phyloP scores from a whole-genome alignment of 768 basidiomycete genomes.

The Pisolithus tinctorius region DNA sequence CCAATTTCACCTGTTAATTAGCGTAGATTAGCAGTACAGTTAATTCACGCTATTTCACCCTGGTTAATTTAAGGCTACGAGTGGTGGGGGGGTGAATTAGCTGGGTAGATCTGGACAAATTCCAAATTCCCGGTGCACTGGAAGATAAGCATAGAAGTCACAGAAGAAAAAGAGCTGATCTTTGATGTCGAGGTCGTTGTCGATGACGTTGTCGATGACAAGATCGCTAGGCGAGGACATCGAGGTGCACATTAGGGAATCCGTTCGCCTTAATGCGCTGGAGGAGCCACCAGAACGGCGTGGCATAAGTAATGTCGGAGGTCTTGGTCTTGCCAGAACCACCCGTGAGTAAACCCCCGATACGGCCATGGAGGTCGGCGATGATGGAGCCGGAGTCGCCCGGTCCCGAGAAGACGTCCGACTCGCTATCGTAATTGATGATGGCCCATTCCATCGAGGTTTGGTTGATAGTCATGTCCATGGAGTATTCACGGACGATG shows the following conservation, averaged over 20 bases:
- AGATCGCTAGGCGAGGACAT: not conserved
- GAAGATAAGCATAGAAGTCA: not conserved
- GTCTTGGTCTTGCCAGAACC: conserved; percentile 22
- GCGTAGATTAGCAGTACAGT: no score
- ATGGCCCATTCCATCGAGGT: conserved; percentile 28
- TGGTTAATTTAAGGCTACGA: no score
- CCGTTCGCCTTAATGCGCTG: conserved; percentile 18
- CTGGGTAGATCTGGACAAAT: no score
- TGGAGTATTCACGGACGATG: conserved; percentile 26
- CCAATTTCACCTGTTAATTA: no score
- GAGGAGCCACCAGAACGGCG: conserved; percentile 33
- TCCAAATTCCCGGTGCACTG: not conserved
- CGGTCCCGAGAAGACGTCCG: conserved; percentile 26
- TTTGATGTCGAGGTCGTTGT: not conserved
- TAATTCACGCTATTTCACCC: no score
- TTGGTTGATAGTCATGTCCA: conserved; percentile 1
- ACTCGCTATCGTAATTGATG: conserved; percentile 21
- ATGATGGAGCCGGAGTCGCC: conserved; percentile 35
- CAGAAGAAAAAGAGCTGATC: not conserved
- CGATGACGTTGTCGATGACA: no score
- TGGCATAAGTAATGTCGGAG: conserved; percentile 33
- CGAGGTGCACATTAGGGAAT: conserved; percentile 18
- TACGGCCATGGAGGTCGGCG: conserved; percentile 26
- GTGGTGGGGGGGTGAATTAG: no score
- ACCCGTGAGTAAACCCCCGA: conserved; percentile 32